Evolutionary conservation across 345 rosid species (phyloP).

Genomic region (Salix arbutifolia): DNA sequence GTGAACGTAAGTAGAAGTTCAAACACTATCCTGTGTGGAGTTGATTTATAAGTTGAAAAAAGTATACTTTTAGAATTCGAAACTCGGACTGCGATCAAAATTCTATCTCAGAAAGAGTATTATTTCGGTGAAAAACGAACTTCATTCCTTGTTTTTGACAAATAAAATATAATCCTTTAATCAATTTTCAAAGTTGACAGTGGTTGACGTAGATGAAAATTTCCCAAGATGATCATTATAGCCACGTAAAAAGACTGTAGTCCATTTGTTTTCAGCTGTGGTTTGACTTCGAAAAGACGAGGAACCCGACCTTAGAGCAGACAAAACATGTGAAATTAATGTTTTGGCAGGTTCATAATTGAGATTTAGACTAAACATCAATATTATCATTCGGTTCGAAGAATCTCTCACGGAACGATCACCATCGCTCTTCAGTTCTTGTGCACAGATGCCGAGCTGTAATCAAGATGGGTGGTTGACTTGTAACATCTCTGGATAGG

Average conservation of each 20-base stretch:
- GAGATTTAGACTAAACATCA: neutral
- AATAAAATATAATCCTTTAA: neutral
- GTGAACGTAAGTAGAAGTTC: neutral
- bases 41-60: too few relatives aligned
- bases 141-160: neutral
- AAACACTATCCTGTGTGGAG: neutral
- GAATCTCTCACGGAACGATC: neutral
- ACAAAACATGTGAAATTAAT: neutral
- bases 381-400: neutral
- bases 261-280: neutral
- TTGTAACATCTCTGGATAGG: neutral
- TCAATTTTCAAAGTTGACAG: too few relatives aligned
- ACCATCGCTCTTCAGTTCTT: neutral
- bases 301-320: neutral
- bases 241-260: neutral
- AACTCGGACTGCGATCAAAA: neutral
- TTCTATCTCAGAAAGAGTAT: neutral
- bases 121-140: neutral
- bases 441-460: neutral
- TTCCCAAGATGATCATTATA: too few relatives aligned
- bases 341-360: neutral
- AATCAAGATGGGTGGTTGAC: neutral
- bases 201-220: too few relatives aligned
- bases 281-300: neutral
- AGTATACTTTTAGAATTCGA: too few relatives aligned